A percentile compares a stretch with the other conserved stretches of the same genome.
Conservation (phyloP, 345 rosid species). For the Moricandia arvensis region DNA sequence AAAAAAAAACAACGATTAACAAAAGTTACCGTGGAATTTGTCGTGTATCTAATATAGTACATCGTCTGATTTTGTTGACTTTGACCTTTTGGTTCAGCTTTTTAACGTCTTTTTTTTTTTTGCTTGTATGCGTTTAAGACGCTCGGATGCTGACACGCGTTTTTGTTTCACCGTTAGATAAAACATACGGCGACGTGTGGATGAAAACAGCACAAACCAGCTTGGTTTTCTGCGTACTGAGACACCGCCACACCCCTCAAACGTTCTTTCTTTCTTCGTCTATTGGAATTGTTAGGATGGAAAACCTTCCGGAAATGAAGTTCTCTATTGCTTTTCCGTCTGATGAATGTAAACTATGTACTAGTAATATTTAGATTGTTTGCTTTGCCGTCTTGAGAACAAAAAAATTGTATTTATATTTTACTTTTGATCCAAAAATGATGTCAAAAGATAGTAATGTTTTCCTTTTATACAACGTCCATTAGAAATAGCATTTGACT, state of each 20-base stretch:
- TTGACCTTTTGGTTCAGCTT: constrained; percentile 25
- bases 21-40: constrained; percentile 25
- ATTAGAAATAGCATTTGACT: constrained; percentile 11
- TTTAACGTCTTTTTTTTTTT: neutral
- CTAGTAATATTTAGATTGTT: too few species aligned
- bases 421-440: too few species aligned
- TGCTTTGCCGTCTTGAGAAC: too few species aligned
- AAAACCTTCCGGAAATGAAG: neutral
- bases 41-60: constrained; percentile 48
- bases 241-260: constrained; percentile 23
- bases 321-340: too few species aligned
- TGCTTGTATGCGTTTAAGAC: constrained; percentile 22
- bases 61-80: constrained; percentile 34
- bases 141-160: constrained; percentile 21
- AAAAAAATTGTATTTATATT: too few species aligned
- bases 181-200: constrained; percentile 24
- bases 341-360: too few species aligned
- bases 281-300: neutral
- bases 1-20: too few species aligned
- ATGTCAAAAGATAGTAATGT: neutral
- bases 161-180: neutral
- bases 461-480: neutral
- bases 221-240: constrained; percentile 18
- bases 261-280: neutral
- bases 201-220: neutral